Percentiles rank a stretch among this genome's conserved stretches.
These are phyloP conservation scores for Colletotrichum sp. DNA, from an alignment of 2,329 filamentous ascomycete species.

Conservation along the genomic window DNA sequence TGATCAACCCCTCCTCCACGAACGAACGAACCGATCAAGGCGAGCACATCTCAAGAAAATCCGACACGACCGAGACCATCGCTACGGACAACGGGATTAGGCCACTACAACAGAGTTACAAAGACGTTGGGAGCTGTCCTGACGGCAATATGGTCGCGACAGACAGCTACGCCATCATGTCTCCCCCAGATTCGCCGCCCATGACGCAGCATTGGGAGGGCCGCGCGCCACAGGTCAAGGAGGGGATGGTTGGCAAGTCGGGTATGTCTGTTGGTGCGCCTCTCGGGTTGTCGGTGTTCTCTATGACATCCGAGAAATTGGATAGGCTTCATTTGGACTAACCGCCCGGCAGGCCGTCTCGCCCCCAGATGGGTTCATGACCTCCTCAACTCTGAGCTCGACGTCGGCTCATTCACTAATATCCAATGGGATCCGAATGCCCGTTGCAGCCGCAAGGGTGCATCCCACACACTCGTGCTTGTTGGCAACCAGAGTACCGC, in stretches of 20 bases:
- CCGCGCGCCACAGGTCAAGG: neutral
- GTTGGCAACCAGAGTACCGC: constrained; percentile 41
- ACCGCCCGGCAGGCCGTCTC: constrained; percentile 27
- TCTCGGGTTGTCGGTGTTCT: neutral
- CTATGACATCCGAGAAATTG: neutral
- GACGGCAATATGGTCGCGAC: neutral
- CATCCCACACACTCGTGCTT: constrained; percentile 30
- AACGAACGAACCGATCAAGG: neutral
- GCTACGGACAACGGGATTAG: neutral
- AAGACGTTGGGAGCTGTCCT: neutral
- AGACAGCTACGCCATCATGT: neutral
- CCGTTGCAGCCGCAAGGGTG: constrained; percentile 33
- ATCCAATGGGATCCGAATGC: constrained; percentile 34
- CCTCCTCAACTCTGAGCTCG: constrained; percentile 40
- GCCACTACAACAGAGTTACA: neutral
- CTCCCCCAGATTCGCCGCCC: neutral
- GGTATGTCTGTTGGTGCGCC: neutral
- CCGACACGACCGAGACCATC: neutral
- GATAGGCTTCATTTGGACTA: neutral
- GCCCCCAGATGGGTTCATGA: constrained; percentile 48
- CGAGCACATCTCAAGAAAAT: neutral
- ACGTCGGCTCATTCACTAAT: constrained; percentile 32
- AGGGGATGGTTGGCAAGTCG: constrained; percentile 10
- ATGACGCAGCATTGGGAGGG: constrained; percentile 15
- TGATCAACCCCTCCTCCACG: neutral